Evolutionary conservation across 352 stramenopile genomes (phyloP).

Genomic region (Globisporangium orthogonon): DNA sequence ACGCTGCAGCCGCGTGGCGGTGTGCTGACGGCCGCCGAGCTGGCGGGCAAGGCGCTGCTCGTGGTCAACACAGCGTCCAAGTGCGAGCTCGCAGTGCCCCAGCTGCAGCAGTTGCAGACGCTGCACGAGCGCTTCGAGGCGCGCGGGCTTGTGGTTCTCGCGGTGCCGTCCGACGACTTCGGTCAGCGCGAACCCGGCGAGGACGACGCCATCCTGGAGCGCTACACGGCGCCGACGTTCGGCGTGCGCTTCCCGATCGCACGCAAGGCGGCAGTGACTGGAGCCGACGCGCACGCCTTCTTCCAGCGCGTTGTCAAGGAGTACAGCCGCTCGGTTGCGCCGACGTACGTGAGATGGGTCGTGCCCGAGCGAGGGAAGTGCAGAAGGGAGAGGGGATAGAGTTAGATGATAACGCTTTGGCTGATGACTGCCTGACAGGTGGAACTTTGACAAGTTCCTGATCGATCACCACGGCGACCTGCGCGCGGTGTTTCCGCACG

Average conservation of each 20-base stretch:
- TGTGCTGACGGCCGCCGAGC: conserved; percentile 24
- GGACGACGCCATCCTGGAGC: conserved; percentile 31
- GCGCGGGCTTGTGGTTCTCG: conserved; percentile 43
- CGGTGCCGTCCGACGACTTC: conserved; percentile 71
- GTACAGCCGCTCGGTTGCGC: conserved; percentile 60
- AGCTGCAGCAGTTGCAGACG: conserved; percentile 46
- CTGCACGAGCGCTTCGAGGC: conserved; percentile 41
- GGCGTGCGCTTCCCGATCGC: conserved; percentile 51
- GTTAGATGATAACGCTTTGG: neutral
- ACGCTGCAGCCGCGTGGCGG: conserved; percentile 26
- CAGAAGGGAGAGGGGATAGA: too few relatives aligned
- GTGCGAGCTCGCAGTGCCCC: conserved; percentile 30
- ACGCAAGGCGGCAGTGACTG: conserved; percentile 36
- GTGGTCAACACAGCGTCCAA: conserved; percentile 73
- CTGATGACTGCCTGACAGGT: conserved; percentile 18
- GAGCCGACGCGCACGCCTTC: conserved; percentile 49
- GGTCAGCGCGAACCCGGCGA: conserved; percentile 38
- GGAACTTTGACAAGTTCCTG: conserved; percentile 85
- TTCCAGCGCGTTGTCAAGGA: conserved; percentile 53
- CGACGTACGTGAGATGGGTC: conserved; percentile 43
- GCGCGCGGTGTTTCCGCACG: conserved; percentile 61
- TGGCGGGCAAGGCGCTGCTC: conserved; percentile 39
- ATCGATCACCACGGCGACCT: conserved; percentile 56
- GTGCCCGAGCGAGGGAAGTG: too few relatives aligned
- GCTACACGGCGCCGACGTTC: conserved; percentile 30